Evolutionary conservation across 1,284 basidiomycete genomes (phyloP).

Genomic region (Leccinum griseonigrum): DNA sequence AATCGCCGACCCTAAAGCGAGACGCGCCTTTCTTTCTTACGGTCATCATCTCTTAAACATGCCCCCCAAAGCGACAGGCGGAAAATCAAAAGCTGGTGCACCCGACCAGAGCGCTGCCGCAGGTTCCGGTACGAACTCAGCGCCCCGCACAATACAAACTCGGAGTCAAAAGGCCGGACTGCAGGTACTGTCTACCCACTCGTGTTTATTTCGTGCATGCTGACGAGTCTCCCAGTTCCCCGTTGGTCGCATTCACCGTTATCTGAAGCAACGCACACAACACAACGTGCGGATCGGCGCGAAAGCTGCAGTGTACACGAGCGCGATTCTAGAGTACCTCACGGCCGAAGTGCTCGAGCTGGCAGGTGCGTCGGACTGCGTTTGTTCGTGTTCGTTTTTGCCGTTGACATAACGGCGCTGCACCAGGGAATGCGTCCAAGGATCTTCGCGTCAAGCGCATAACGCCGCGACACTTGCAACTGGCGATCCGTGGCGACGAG

Average conservation of each 20-base stretch:
- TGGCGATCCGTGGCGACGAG: constrained; percentile 96
- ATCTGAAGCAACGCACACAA: constrained; percentile 90
- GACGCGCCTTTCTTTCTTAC: constrained; percentile 27
- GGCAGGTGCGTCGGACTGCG: constrained; percentile 56
- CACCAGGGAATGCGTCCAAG: constrained; percentile 92
- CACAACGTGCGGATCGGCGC: constrained; percentile 93
- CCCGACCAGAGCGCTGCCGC: constrained; percentile 37
- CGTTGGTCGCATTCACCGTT: constrained; percentile 93
- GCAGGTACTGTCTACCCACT: constrained; percentile 53
- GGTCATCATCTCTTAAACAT: constrained; percentile 26
- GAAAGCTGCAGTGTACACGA: constrained; percentile 91
- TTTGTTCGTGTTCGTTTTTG: neutral
- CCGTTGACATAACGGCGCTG: neutral
- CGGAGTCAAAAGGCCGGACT: constrained; percentile 82
- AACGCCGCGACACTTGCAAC: constrained; percentile 89
- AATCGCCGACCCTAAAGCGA: constrained; percentile 34
- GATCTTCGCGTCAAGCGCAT: constrained; percentile 96
- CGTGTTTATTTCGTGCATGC: neutral
- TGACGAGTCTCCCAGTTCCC: constrained; percentile 62
- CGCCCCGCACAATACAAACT: constrained; percentile 52
- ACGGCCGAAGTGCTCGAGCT: constrained; percentile 90
- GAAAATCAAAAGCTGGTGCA: constrained; percentile 39
- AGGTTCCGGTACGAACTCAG: constrained; percentile 42
- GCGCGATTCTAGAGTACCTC: constrained; percentile 88
- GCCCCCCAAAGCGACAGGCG: constrained; percentile 37